Evolutionary conservation across 2,329 filamentous ascomycete genomes (phyloP).

Genomic region (Aspergillus sp.): DNA sequence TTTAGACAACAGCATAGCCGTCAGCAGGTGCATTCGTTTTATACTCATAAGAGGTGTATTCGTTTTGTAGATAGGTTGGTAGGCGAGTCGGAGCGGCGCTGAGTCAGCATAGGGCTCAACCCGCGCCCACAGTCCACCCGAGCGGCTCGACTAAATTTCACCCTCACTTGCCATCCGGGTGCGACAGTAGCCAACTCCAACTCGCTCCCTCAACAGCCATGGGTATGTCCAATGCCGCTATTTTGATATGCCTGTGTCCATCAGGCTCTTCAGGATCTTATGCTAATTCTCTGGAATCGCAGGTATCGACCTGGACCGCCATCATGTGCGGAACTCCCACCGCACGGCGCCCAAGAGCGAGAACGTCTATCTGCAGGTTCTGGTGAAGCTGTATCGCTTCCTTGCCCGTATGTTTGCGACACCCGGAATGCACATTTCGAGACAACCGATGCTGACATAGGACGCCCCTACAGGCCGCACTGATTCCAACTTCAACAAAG

Average conservation of each 20-base stretch:
- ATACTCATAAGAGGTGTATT: no score
- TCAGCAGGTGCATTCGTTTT: no score
- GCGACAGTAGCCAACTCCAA: slow-evolving; percentile 33
- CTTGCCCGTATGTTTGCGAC: slow-evolving; percentile 59
- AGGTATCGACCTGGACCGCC: slow-evolving; percentile 52
- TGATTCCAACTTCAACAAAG: slow-evolving; percentile 97
- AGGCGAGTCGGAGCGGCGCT: slow-evolving; percentile 9
- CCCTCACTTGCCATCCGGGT: slow-evolving; percentile 28
- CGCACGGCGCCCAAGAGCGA: slow-evolving; percentile 95
- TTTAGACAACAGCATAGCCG: no score
- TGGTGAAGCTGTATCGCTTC: slow-evolving; percentile 98
- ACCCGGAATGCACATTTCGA: slow-evolving; percentile 2
- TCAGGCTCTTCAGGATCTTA: neutral
- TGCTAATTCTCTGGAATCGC: slow-evolving; percentile 10
- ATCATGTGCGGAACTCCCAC: slow-evolving; percentile 60
- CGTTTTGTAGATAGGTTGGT: no score
- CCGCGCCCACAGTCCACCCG: slow-evolving; percentile 34
- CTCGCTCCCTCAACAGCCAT: slow-evolving; percentile 36
- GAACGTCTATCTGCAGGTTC: slow-evolving; percentile 93
- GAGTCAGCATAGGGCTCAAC: slow-evolving; percentile 37
- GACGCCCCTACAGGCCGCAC: slow-evolving; percentile 61
- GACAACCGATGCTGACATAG: slow-evolving; percentile 11
- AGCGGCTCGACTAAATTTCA: slow-evolving; percentile 28
- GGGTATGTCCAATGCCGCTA: slow-evolving; percentile 24
- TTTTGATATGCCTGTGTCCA: neutral